Evolutionary conservation across 495 filamentous ascomycete genomes (phyloP).

Genomic region (Annulohypoxylon moriforme): DNA sequence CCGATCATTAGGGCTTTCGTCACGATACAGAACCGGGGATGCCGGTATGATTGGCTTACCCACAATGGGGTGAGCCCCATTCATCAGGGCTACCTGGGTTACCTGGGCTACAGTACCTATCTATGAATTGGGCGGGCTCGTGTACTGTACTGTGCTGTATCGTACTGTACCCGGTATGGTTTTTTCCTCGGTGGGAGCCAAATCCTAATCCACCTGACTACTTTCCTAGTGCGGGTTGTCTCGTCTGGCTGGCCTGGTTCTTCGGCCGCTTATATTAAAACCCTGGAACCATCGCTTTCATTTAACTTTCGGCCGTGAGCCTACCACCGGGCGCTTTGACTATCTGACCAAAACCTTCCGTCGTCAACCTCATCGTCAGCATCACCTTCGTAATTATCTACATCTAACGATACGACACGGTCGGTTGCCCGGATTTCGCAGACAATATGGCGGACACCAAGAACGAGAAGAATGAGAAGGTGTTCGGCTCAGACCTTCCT

Average conservation of each 20-base stretch:
- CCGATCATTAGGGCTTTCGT: slow-evolving; percentile 41
- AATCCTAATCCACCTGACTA: slow-evolving; percentile 38
- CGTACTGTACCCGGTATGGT: slow-evolving; percentile 20
- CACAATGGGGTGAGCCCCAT: slow-evolving; percentile 37
- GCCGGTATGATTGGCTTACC: slow-evolving; percentile 39
- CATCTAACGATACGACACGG: slow-evolving; percentile 14
- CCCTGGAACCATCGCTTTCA: slow-evolving; percentile 14
- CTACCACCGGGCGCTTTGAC: slow-evolving; percentile 19
- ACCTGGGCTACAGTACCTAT: neutral
- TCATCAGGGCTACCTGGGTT: neutral
- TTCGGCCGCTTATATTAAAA: slow-evolving; percentile 26
- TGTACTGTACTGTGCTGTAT: slow-evolving; percentile 3
- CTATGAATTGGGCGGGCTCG: slow-evolving; percentile 17
- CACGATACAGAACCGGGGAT: slow-evolving; percentile 28
- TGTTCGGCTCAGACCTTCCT: slow-evolving; percentile 21
- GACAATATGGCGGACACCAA: slow-evolving; percentile 38
- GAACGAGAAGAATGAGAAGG: slow-evolving; percentile 45
- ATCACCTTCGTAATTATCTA: neutral
- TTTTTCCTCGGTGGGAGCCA: slow-evolving; percentile 36
- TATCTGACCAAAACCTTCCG: slow-evolving; percentile 24
- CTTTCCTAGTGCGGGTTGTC: slow-evolving; percentile 23
- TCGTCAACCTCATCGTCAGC: slow-evolving; percentile 25
- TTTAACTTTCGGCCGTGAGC: slow-evolving; percentile 21
- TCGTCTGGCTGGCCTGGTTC: slow-evolving; percentile 8
- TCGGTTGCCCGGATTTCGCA: slow-evolving; percentile 2